Evolutionary conservation across 2,329 filamentous ascomycete genomes (phyloP), one percentile per base, ranked within the genome.

Genomic region (Cordyceps javanica): DNA sequence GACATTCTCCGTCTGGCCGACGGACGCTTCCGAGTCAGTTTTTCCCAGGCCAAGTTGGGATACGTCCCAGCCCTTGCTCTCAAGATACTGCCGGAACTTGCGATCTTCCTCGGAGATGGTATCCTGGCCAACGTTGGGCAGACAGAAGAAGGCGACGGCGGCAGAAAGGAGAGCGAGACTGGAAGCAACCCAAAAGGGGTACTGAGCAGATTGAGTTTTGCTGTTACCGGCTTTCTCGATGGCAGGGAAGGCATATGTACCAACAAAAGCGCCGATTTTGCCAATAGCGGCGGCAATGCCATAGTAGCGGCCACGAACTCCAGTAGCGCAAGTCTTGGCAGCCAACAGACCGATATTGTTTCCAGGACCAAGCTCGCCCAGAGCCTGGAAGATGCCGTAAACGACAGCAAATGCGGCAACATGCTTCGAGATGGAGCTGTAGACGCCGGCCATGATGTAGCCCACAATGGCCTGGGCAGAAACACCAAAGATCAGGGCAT

Each of bases 301-400:
- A 64, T 88, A 87, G 72, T 87, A 88, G 44, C 77, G 77, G 2
- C 91, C 92, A 39, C 91, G 82, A n/a, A 97, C 87, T 19, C 89
- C 88, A 5, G 92, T 96, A 0, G 92, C 90, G 65, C 86, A 91
- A 2, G 90, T 92, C 77, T 96, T 96, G 48, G 89, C 88, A 0
- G 92, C 91, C 30, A 95, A 72, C 0, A 96, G 80, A 3, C 91
- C 91, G 64, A 96, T 96, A 70, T 96, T 96, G 75, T 96, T 89
- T 13, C 92, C 92, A 0, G 92, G 91, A 0, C 92, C 91, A 41
- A 95, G 73, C 70, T 74, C 72, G 48, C 72, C 72, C 3, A 73
- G 68, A 0, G 71, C 65, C 39, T 70, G 64, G 61, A 74, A 74
- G 30, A 74, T 70, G 6, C 71, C 72, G 7, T 71, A 73, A 0